Base-by-base conservation (phyloP, 345 rosid species). In the Moricandia moricandioides region DNA sequence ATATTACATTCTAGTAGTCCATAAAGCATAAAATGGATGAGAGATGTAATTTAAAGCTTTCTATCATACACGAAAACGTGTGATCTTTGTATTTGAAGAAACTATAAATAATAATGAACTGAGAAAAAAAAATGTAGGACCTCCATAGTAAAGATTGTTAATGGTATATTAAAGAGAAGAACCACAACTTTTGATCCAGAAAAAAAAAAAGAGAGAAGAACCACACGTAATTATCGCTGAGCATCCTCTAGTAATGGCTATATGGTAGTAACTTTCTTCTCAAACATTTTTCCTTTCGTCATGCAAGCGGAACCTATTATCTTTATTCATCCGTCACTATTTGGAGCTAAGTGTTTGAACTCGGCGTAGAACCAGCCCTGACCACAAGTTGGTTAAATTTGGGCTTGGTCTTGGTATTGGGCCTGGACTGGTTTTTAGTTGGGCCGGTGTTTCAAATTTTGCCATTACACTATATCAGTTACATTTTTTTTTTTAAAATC, bases 41-140 rank as follows among this genome's bases (percentile, higher is more conserved):
- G 49, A 62, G 13, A 29, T 45, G 49, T 21, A 13, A 68, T 67
- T 51, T 4, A 13, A 67, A 75, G 74, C 69, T 62, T 1, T 68
- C 1, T 26, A 59, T 52, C 70, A 68, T 37, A 63, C 54, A 70
- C 31, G 65, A 56, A 62, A 70, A 70, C 47, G 67, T 56, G 37
- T 49, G 54, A 55, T 70, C 24, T 55, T 70, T 17, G 60, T 51
- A 66, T 51, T 14, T 37, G 4, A 17, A 72, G 63, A 71, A 66
- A 49, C 17, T n/a, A 58, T 10, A 71, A 35, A 65, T 26, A 54
- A 51, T 49, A 51, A 66, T 37, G 79, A 76, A 7, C 31, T 1
- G 69, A 76, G 64, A 63, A 21, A 21, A 21, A 21, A n/a, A 45
- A 78, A 12, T 39, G 81, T 78, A 66, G 77, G 81, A 1, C 77